Evolutionary conservation across 2,329 filamentous ascomycete species (phyloP), one percentile per base, ranked within the genome.

Genomic region (Trichoderma citrinoviride): DNA sequence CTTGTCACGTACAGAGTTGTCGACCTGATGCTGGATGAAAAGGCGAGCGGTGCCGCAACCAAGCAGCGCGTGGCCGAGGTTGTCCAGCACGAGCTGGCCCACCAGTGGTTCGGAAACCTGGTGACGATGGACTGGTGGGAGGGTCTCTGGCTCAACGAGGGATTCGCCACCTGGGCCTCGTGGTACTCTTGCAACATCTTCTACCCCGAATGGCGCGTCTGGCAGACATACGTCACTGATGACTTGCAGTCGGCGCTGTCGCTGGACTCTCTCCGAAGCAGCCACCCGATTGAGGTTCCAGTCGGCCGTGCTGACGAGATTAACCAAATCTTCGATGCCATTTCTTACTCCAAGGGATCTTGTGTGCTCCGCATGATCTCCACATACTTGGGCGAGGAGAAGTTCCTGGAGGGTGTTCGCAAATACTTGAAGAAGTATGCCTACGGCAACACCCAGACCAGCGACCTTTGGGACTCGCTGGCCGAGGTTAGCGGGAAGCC

Each of bases 51-150:
- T 73, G 93, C 94, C 21, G 89, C 90, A 43, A 92, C 89, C 67
- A 97, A 96, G 81, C 91, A 97, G 80, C 89, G 93, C 44, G 91
- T 98, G 62, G 94, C 94, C 60, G 94, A 97, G 77, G 92, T 95
- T 46, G 94, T 98, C 29, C 93, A 97, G 82, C 94, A 98, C 80
- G 94, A 98, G 77, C 83, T 98, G 74, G 94, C 94, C 46, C 94
- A 98, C 79, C 94, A 97, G 78, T 98, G 94, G 94, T 98, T 98
- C 74, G 94, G 94, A 68, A 97, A 98, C 80, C 81, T 97, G 61
- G 94, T 97, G 29, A 97, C 94, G 61, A 97, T 97, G 93, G 93
- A 97, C 77, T 97, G 96, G 84, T 98, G 94, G 94, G 93, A 97
- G 77, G 94, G 93, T 62, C 81, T 98, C 7, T 98, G 94, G 94